phyloP scores from a whole-genome alignment of 352 stramenopile species.

The Phytophthora meadii region DNA sequence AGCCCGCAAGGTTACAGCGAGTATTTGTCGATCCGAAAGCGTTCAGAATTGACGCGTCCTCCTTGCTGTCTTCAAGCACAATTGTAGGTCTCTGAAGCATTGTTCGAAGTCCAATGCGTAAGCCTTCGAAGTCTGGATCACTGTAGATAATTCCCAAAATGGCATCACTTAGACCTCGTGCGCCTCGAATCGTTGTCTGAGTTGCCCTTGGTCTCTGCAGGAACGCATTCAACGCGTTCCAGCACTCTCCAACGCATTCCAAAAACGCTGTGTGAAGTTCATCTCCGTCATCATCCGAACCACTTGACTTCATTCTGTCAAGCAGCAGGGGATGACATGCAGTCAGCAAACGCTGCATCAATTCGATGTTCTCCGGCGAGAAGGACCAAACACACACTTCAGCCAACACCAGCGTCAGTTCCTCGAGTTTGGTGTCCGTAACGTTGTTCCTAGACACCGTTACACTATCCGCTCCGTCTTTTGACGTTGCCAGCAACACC shows the following conservation, averaged over 20 bases:
- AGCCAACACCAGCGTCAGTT: too few relatives aligned
- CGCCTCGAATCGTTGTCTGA: constrained; percentile 19
- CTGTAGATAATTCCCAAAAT: constrained; percentile 29
- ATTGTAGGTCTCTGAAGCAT: constrained; percentile 30
- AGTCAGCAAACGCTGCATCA: constrained; percentile 35
- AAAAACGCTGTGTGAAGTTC: constrained; percentile 24
- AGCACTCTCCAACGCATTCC: constrained; percentile 24
- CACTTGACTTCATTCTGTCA: too few relatives aligned
- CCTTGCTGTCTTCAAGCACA: too few relatives aligned
- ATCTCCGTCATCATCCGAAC: too few relatives aligned
- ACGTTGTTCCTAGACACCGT: too few relatives aligned
- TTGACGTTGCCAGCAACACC: too few relatives aligned
- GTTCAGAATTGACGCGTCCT: constrained; percentile 1
- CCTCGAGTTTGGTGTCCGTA: too few relatives aligned
- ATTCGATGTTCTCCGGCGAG: constrained; percentile 22
- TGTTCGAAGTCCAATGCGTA: constrained; percentile 16
- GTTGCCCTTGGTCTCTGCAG: constrained; percentile 16
- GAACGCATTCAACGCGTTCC: constrained; percentile 17
- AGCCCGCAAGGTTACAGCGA: constrained; percentile 32
- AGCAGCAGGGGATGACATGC: constrained; percentile 32
- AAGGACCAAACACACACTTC: too few relatives aligned
- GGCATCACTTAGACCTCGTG: constrained; percentile 27
- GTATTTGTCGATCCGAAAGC: constrained; percentile 3
- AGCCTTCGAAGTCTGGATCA: constrained; percentile 13
- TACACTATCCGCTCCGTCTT: too few relatives aligned